Conservation (phyloP, 106 monocot genomes). For the Dactylorhiza incarnata region DNA sequence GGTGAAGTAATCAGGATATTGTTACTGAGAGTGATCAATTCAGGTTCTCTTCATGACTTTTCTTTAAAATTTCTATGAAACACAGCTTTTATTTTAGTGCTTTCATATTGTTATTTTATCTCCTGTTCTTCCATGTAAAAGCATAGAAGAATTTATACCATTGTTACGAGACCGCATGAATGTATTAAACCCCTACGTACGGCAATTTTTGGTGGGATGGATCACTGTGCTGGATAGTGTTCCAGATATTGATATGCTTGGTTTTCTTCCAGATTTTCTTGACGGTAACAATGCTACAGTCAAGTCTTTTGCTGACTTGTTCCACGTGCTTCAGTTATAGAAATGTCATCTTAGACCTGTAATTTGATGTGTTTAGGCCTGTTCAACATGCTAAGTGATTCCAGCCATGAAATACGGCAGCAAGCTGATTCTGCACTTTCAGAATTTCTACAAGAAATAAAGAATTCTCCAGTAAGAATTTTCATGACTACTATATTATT, state of each 20-base stretch:
- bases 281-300: constrained; percentile 56
- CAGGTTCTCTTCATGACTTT: constrained; percentile 46
- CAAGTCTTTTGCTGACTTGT: neutral
- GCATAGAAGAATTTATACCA: constrained; percentile 99
- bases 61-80: neutral
- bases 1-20: constrained; percentile 60
- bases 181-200: constrained; percentile 88
- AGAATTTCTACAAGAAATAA: constrained; percentile 99
- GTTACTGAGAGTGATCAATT: constrained; percentile 98
- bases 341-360: constrained; percentile 10
- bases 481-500: neutral
- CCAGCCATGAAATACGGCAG: constrained; percentile 93
- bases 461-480: constrained; percentile 89
- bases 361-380: constrained; percentile 45
- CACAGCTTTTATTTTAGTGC: constrained; percentile 8
- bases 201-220: constrained; percentile 99
- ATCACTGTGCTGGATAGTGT: constrained; percentile 97
- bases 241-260: constrained; percentile 99
- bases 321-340: neutral
- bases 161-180: constrained; percentile 97
- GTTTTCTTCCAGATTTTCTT: constrained; percentile 99
- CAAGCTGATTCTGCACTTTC: constrained; percentile 98
- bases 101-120: constrained; percentile 7
- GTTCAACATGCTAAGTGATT: constrained; percentile 99
- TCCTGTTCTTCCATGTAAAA: constrained; percentile 25